A percentile compares a stretch with the other conserved stretches of the same genome.
These are phyloP conservation scores for Linaria vulgaris DNA, from an alignment of 257 asterid species.

Conservation along the genomic window DNA sequence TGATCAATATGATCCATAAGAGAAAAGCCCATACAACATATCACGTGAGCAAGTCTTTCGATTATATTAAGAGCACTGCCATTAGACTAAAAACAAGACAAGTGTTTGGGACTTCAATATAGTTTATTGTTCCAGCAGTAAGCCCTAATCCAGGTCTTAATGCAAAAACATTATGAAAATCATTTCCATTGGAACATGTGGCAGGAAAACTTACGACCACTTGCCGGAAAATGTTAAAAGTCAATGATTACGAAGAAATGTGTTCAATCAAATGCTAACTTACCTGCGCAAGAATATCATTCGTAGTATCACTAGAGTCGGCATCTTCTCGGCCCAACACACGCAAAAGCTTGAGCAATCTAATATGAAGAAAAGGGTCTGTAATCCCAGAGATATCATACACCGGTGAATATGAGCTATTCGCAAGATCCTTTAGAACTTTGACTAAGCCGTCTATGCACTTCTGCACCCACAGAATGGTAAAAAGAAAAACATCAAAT, in stretches of 20 bases:
- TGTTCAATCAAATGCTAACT: not conserved
- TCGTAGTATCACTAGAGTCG: constrained; percentile 95
- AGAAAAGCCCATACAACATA: not conserved
- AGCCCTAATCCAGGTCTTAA: not conserved
- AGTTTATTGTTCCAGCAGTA: not conserved
- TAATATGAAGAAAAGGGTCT: constrained; percentile 93
- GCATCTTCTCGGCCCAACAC: constrained; percentile 91
- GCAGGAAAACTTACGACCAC: no score
- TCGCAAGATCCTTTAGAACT: constrained; percentile 74
- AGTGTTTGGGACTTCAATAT: not conserved
- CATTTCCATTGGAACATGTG: not conserved
- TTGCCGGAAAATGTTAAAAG: no score
- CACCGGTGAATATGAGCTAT: constrained; percentile 97
- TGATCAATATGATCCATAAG: constrained; percentile 2
- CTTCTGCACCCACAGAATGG: constrained; percentile 52
- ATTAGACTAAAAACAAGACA: not conserved
- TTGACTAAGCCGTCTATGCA: constrained; percentile 88
- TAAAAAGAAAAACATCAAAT: constrained; percentile 14
- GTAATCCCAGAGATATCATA: constrained; percentile 90
- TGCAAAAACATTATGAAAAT: not conserved
- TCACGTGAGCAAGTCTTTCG: not conserved
- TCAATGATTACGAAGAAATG: no score
- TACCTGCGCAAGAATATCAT: constrained; percentile 98
- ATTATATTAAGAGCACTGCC: not conserved
- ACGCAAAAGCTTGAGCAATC: constrained; percentile 77